Evolutionary conservation across 768 basidiomycete species (phyloP).

Genomic region (Mycena sanguinolenta): DNA sequence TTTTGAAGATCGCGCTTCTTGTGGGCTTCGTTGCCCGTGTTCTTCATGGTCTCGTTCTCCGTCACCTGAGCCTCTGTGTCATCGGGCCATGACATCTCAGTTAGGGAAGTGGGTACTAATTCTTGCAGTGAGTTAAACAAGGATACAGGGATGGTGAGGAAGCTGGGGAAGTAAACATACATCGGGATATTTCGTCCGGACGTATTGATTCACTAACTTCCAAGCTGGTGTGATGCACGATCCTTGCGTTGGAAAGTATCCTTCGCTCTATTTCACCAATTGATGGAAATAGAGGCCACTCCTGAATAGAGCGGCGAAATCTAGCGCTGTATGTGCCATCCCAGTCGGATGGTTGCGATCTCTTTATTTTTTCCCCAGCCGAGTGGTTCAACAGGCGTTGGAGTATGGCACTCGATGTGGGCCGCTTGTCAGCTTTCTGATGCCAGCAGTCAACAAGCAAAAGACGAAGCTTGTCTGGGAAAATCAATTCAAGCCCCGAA

Average conservation of each 20-base stretch:
- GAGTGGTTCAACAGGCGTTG: background rate
- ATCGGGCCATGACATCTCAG: constrained; percentile 77
- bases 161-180: constrained; percentile 50
- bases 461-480: background rate
- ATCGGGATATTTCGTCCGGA: constrained; percentile 82
- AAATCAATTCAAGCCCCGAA: background rate
- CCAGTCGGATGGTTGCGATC: background rate
- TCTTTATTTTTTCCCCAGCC: background rate
- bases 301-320: background rate
- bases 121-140: constrained; percentile 56
- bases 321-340: background rate
- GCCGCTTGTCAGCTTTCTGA: background rate
- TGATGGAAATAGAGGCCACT: background rate
- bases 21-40: constrained; percentile 83
- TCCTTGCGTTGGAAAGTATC: too few relatives aligned
- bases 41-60: constrained; percentile 85
- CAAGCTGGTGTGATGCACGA: too few relatives aligned
- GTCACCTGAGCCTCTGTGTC: constrained; percentile 80
- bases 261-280: too few relatives aligned
- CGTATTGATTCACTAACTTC: too few relatives aligned
- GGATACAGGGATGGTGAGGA: constrained; percentile 56
- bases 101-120: constrained; percentile 52
- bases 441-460: background rate
- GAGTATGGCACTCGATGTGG: background rate
- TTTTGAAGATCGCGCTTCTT: constrained; percentile 86